Conservation (phyloP, 2,329 filamentous ascomycete species). For the Cytospora piceae region DNA sequence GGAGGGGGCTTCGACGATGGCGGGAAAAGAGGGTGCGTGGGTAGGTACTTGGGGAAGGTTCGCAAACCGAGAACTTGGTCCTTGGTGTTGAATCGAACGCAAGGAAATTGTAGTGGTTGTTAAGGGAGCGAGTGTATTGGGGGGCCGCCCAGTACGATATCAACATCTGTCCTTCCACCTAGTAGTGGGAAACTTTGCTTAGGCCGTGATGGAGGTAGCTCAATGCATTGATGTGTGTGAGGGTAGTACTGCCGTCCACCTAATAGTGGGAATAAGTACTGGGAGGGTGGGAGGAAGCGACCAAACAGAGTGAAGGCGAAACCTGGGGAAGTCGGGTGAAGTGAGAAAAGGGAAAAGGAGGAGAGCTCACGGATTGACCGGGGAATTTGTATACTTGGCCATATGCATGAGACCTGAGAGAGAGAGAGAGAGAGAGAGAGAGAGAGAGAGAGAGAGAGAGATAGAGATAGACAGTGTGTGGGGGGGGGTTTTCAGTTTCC, state of each 20-base stretch:
- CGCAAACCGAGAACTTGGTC: too few relatives aligned
- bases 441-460: too few relatives aligned
- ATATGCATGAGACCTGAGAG: not conserved
- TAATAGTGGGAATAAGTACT: constrained; percentile 20
- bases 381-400: constrained; percentile 9
- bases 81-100: too few relatives aligned
- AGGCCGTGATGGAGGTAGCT: not conserved
- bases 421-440: not conserved
- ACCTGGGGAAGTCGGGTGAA: not conserved
- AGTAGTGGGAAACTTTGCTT: constrained; percentile 25
- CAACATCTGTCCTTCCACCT: constrained; percentile 22
- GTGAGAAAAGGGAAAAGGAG: constrained; percentile 3
- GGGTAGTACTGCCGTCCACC: constrained; percentile 19
- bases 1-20: too few relatives aligned
- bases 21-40: too few relatives aligned
- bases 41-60: too few relatives aligned
- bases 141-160: not conserved
- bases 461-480: too few relatives aligned
- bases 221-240: constrained; percentile 3
- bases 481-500: too few relatives aligned
- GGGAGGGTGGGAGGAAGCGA: not conserved
- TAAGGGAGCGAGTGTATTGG: not conserved
- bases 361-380: constrained; percentile 1
- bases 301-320: not conserved
- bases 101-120: too few relatives aligned